Percentiles rank a stretch among this genome's conserved stretches.
Evolutionary conservation across 257 asterid genomes (phyloP).

Genomic region (Solanum gandarillasii): DNA sequence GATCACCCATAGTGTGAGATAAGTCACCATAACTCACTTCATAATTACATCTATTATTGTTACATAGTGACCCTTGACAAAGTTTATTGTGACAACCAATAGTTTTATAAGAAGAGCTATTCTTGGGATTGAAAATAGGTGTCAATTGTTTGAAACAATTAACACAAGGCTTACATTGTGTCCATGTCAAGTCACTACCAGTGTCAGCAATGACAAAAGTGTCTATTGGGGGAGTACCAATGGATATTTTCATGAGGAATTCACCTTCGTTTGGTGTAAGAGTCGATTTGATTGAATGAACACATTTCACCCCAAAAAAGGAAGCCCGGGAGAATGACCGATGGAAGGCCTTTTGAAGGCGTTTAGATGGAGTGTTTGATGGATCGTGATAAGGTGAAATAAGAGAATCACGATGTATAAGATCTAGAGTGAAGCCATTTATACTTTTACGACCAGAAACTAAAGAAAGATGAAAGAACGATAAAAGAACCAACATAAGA

Average conservation of each 20-base stretch:
- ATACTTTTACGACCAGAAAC: not conserved
- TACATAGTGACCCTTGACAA: not conserved
- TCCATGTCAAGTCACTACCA: constrained; percentile 37
- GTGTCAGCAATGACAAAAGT: constrained; percentile 24
- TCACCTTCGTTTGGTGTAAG: constrained; percentile 1
- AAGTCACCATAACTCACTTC: not conserved
- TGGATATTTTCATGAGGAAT: constrained; percentile 18
- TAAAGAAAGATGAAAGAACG: not conserved
- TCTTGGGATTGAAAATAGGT: constrained; percentile 14
- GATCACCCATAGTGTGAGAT: not conserved
- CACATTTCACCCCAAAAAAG: not conserved
- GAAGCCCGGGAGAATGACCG: constrained; percentile 36
- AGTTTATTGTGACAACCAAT: not conserved
- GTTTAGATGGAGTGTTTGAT: constrained; percentile 8
- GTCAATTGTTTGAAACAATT: constrained; percentile 14
- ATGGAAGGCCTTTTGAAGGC: constrained; percentile 2
- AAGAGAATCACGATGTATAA: constrained; percentile 41
- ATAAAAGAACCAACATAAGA: not conserved
- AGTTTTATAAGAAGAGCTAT: constrained; percentile 8
- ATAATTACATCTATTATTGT: not conserved
- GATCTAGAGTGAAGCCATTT: constrained; percentile 34
- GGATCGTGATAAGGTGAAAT: constrained; percentile 21
- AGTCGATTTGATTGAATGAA: not conserved
- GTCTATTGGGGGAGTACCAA: constrained; percentile 27
- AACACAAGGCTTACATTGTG: constrained; percentile 33